These are phyloP conservation scores for Scenedesmus sp. DNA, from an alignment of 163 green algal species.

Conservation along the genomic window DNA sequence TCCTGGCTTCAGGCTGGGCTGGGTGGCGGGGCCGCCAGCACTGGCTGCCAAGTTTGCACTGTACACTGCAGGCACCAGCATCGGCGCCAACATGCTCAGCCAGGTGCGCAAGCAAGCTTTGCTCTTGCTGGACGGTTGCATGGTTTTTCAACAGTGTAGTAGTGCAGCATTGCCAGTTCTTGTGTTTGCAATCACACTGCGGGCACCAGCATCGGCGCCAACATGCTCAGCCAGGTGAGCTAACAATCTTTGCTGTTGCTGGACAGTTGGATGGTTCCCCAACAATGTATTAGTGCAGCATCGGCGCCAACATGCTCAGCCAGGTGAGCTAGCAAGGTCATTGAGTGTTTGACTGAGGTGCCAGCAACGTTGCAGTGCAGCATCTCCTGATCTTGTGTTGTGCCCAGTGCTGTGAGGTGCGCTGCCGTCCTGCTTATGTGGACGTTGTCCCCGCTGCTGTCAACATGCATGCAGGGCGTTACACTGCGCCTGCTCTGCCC, in stretches of 20 bases:
- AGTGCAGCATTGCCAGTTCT: too few species aligned
- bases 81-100: slow-evolving; percentile 66
- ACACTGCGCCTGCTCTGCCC: not conserved
- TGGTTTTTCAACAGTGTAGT: not conserved
- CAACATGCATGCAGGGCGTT: not conserved
- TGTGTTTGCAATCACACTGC: slow-evolving; percentile 2
- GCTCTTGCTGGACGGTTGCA: not conserved
- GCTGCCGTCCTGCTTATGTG: not conserved
- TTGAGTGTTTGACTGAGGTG: too few species aligned
- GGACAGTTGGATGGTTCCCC: too few species aligned
- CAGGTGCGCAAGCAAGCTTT: slow-evolving; percentile 46
- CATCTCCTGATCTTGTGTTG: not conserved
- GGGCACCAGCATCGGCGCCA: slow-evolving; percentile 44
- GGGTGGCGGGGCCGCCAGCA: slow-evolving; percentile 67
- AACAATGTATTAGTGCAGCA: not conserved
- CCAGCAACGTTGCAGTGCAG: not conserved
- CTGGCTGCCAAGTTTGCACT: slow-evolving; percentile 71
- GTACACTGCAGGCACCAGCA: slow-evolving; percentile 62
- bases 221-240: too few species aligned
- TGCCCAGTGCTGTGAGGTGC: too few species aligned
- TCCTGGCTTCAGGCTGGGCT: slow-evolving; percentile 78
- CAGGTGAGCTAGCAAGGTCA: too few species aligned
- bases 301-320: too few species aligned
- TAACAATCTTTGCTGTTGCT: too few species aligned
- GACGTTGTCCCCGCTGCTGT: not conserved